Evolutionary conservation across 257 asterid species (phyloP), one percentile per base, ranked within the genome.

Genomic region (Penstemon eatonii): DNA sequence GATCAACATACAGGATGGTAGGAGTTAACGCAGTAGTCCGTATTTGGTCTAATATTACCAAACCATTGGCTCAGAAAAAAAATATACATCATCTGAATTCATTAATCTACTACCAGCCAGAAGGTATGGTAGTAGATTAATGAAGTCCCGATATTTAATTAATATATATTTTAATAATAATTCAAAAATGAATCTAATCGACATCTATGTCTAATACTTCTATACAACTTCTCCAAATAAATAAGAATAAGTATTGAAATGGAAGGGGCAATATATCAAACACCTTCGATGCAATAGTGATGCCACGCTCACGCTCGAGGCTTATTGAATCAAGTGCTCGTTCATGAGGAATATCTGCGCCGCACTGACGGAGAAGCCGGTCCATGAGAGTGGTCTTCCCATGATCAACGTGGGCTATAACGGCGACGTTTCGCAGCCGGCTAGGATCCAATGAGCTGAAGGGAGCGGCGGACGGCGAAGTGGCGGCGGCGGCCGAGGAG

Each of bases 341-440:
- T 70, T 93, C 99, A 75, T 90, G 97, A 25, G 96, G 97, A 62
- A 93, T 81, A 78, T 94, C 96, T 11, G 97, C 96, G 47, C 99
- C 99, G 68, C 99, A 94, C 83, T 91, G 99, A 25, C 99, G 89
- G 66, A 94, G 92, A 63, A 94, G 88, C 75, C 99, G 84, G 70
- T 94, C 97, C 99, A 94, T 94, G 69, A 94, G 96, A 6, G 97
- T 94, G 49, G 99, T 94, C 82, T 94, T 90, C 12, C 99, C 99
- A 70, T 94, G 99, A 76, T 94, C 99, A 3, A 94, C 99, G 61
- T 91, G 99, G 47, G 97, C 99, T 54, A 94, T 94, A 46, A 94
- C 99, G 4, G 99, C 97, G 4, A 94, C 96, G 65, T 94, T 94
- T 69, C 99, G 71, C 42, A 94, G 92, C 47, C 77, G 84, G 56